These are phyloP conservation scores for Neonectria neomacrospora DNA, from an alignment of 2,329 filamentous ascomycete species.

Conservation along the genomic window DNA sequence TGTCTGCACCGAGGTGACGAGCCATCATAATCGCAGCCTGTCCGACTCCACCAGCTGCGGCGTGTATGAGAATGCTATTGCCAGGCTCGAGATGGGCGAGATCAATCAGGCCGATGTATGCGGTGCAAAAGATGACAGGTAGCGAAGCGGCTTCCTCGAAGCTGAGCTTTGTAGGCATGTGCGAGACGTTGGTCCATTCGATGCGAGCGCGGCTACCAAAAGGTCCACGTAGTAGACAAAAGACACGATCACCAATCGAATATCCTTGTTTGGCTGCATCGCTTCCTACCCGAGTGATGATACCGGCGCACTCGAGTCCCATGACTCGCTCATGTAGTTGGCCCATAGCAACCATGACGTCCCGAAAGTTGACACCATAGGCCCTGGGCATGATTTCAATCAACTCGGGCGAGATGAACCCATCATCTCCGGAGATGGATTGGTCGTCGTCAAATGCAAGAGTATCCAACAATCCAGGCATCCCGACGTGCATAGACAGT, in stretches of 20 bases:
- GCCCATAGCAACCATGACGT: neutral
- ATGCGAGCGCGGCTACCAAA: neutral
- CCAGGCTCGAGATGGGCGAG: constrained; percentile 6
- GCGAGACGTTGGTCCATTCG: constrained; percentile 2
- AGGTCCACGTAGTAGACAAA: neutral
- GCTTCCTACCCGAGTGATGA: constrained; percentile 7
- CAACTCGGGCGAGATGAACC: neutral
- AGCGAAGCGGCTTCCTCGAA: constrained; percentile 21
- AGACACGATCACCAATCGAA: constrained; percentile 4
- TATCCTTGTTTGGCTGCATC: neutral
- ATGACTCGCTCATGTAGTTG: neutral
- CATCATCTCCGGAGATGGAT: neutral
- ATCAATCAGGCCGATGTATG: constrained; percentile 4
- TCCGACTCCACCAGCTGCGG: constrained; percentile 36
- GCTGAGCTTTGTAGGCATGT: constrained; percentile 7
- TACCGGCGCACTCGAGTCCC: constrained; percentile 11
- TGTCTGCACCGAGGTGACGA: constrained; percentile 31
- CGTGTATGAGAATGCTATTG: constrained; percentile 47
- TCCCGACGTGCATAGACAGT: neutral
- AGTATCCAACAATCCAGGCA: neutral
- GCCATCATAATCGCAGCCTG: constrained; percentile 44
- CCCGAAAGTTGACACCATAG: neutral
- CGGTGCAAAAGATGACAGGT: constrained; percentile 15
- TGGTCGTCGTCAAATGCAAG: neutral
- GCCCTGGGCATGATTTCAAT: neutral